Evolutionary conservation across 2,329 filamentous ascomycete species (phyloP), one percentile per base, ranked within the genome.

Genomic region (Scytalidium lignicola): DNA sequence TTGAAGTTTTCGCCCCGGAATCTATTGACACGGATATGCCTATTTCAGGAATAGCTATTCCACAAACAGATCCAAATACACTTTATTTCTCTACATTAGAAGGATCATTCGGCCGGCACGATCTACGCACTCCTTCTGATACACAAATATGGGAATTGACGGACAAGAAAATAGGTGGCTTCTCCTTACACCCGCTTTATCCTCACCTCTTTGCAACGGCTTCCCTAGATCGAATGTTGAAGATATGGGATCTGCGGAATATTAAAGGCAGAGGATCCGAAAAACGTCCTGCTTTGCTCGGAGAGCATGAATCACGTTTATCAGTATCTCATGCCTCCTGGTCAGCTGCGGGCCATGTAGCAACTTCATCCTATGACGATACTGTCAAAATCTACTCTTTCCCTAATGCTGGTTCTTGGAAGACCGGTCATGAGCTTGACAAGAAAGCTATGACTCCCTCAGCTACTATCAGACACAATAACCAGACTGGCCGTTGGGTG

Each of bases 141-240:
- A 76, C 79, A 0, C 80, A 90, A 15, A 71, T 87, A 1, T 95
- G 89, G 79, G 76, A 81, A 8, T 72, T 97, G 0, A 87, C 85
- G 0, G 90, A 95, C 47, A 91, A 95, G 66, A 99, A 99, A 63
- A 96, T 99, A 47, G 93, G 93, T 17, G 93, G 93, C 0, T 97
- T 97, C 67, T 87, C 85, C 0, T 68, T 96, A 2, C 85, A 95
- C 59, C 92, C 93, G 0, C 67, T 84, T 0, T 79, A 90, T 2
- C 84, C 90, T 0, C 88, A 97, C 62, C 80, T 96, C 3, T 69
- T 96, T 0, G 90, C 90, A 0, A 97, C 93, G 0, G 93, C 91
- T 0, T 95, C 89, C 0, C 74, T 99, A 0, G 93, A 99, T 63
- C 80, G 92, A 2, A 95, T 85, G 0, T 71, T 99, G 60, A 92